Base-by-base conservation (phyloP, 768 basidiomycete species). In the Pleurotus citrinopileatus region DNA sequence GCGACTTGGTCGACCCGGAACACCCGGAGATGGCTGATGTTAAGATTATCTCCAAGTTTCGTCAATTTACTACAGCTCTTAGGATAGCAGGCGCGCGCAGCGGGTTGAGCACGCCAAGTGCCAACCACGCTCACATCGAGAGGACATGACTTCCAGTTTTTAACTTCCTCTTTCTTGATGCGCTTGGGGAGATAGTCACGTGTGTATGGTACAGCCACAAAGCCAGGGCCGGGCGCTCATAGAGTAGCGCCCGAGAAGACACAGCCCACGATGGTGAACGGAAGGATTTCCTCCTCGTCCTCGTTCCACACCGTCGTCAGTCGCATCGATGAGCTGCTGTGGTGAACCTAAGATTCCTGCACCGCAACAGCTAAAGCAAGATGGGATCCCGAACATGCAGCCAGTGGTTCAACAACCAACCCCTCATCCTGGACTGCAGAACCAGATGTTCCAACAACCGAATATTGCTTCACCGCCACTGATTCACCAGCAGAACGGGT, bases 301-400 rank as follows among this genome's bases (percentile, higher is more conserved):
- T 32, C 22, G 28, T 36, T 37, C 46, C 26, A 37, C 48, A 27
- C 38, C 17, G 22, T 40, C 34, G 44, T 60, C n/a, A 29, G 5
- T 22, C 27, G n/a, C 45, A 60, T 70, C 59, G 59, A 87, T 86
- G 84, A 76, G 81, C 58, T 89, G 89, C 62, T 91, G 88, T 64
- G 85, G 86, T n/a, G 76, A 79, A 44, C 59, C 77, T 7, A 63
- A 27, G 61, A 64, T 29, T 57, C 61, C 36, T 63, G 70, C 53
- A 57, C 65, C 51, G 60, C 70, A 44, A 64, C 65, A 53, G 60
- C 68, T 48, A 73, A 75, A 66, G 22, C 48, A 51, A 25, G 37
- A 51, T 34, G 48, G 29, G 9, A 19, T 10, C 17, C 48, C 48
- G 44, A 63, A 63, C 38, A 57, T 61, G 23, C 63, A 69, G 17